phyloP scores from a whole-genome alignment of 2,329 filamentous ascomycete genomes.

The Exophiala mesophila region DNA sequence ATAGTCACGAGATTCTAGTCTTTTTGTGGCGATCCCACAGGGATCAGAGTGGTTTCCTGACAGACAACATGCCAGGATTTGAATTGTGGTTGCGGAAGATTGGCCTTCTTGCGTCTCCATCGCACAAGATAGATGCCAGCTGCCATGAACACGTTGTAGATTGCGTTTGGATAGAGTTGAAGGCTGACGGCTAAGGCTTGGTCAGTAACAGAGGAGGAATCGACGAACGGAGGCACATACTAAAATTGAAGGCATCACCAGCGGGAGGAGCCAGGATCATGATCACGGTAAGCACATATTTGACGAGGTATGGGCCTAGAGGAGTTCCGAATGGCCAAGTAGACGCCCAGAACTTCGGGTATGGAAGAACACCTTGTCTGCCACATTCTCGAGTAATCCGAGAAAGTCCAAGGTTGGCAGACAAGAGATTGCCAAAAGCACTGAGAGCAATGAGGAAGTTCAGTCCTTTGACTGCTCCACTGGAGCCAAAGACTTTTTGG shows the following conservation, averaged over 20 bases:
- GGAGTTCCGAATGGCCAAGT: slow-evolving; percentile 61
- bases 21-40: too few species aligned
- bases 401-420: slow-evolving; percentile 51
- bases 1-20: too few species aligned
- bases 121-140: slow-evolving; percentile 57
- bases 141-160: slow-evolving; percentile 55
- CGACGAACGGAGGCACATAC: background rate
- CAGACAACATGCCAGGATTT: slow-evolving; percentile 55
- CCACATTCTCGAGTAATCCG: slow-evolving; percentile 58
- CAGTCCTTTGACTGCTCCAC: slow-evolving; percentile 47
- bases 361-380: slow-evolving; percentile 58
- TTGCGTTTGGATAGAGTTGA: slow-evolving; percentile 51
- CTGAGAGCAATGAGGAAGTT: slow-evolving; percentile 55
- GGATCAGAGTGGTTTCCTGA: too few species aligned
- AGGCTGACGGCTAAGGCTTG: slow-evolving; percentile 50
- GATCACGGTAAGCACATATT: slow-evolving; percentile 53
- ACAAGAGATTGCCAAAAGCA: slow-evolving; percentile 56
- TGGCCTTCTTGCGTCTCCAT: slow-evolving; percentile 47
- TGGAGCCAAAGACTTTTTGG: slow-evolving; percentile 51
- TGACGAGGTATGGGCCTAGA: slow-evolving; percentile 53
- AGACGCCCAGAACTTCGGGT: slow-evolving; percentile 56
- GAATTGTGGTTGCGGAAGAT: slow-evolving; percentile 45
- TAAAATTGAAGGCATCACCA: slow-evolving; percentile 53
- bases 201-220: background rate
- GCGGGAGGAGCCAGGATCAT: slow-evolving; percentile 59